Evolutionary conservation across 1,284 basidiomycete species (phyloP).

Genomic region (Pisolithus thermaeus): DNA sequence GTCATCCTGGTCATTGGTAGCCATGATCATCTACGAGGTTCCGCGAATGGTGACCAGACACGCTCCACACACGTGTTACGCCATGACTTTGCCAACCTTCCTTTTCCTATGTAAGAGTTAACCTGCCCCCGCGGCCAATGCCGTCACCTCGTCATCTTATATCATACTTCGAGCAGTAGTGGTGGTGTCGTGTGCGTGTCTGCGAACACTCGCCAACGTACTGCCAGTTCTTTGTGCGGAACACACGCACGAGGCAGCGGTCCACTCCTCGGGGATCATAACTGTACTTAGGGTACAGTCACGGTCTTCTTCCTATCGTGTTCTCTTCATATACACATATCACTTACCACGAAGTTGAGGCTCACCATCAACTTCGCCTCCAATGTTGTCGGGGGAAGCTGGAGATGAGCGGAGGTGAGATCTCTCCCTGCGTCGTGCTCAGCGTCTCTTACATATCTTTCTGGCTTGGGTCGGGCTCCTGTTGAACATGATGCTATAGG

Average conservation of each 20-base stretch:
- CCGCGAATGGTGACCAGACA: constrained; percentile 13
- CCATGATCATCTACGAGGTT: constrained; percentile 5
- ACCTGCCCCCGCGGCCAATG: constrained; percentile 1
- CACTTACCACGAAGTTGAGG: no score
- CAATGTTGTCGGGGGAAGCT: constrained; percentile 24
- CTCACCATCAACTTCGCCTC: no score
- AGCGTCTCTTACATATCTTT: not conserved
- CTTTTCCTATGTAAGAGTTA: constrained; percentile 6
- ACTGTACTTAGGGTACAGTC: no score
- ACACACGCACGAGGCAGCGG: not conserved
- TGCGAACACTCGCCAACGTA: no score
- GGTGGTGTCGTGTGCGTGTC: no score
- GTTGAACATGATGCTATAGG: constrained; percentile 9
- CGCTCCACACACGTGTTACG: constrained; percentile 21
- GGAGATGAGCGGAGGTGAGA: constrained; percentile 26
- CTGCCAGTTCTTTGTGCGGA: no score
- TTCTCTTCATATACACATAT: no score
- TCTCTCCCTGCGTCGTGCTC: not conserved
- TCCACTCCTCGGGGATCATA: not conserved
- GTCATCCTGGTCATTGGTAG: not conserved
- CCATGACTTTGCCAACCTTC: constrained; percentile 11
- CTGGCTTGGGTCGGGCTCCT: constrained; percentile 1
- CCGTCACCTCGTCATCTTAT: not conserved
- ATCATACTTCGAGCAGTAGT: not conserved
- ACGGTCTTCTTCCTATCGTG: no score